A percentile compares a stretch with the other conserved stretches of the same genome.
These are phyloP conservation scores for Chrysoporthe deuterocubensis DNA, from an alignment of 2,329 filamentous ascomycete species.

Conservation along the genomic window DNA sequence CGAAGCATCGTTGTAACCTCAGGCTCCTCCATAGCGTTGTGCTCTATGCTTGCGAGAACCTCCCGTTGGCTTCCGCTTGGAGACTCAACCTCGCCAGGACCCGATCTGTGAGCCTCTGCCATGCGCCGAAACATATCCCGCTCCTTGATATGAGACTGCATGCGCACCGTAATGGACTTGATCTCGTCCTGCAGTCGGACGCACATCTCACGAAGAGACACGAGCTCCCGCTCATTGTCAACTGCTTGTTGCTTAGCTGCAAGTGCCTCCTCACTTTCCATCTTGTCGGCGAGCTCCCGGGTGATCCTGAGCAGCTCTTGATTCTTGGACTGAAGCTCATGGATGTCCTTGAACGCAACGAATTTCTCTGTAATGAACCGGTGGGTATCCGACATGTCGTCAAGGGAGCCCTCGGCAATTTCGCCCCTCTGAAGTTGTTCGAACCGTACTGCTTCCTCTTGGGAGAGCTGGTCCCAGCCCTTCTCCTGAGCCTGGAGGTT, in stretches of 20 bases:
- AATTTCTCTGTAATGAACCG: conserved; percentile 87
- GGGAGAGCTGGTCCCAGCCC: conserved; percentile 71
- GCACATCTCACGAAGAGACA: conserved; percentile 51
- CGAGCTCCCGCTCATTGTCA: conserved; percentile 71
- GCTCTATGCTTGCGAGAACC: conserved; percentile 63
- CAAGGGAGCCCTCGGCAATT: conserved; percentile 69
- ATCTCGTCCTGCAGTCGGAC: conserved; percentile 75
- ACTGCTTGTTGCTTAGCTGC: conserved; percentile 66
- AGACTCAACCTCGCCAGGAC: conserved; percentile 66
- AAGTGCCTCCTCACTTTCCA: conserved; percentile 88
- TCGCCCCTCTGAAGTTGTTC: conserved; percentile 79
- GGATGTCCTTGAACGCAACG: conserved; percentile 85
- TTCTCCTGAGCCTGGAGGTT: conserved; percentile 83
- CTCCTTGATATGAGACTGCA: conserved; percentile 93
- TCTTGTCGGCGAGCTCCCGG: conserved; percentile 81
- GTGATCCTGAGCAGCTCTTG: conserved; percentile 81
- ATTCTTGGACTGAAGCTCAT: conserved; percentile 87
- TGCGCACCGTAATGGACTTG: conserved; percentile 77
- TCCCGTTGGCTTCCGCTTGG: conserved; percentile 67
- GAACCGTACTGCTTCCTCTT: conserved; percentile 74
- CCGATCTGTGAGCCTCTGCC: conserved; percentile 69
- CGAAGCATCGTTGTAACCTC: conserved; percentile 80
- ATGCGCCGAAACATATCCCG: conserved; percentile 97
- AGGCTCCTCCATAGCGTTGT: conserved; percentile 59
- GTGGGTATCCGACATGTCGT: conserved; percentile 82